Conservation (phyloP, 73 alveolate species). For the Durusdinium trenchii region DNA sequence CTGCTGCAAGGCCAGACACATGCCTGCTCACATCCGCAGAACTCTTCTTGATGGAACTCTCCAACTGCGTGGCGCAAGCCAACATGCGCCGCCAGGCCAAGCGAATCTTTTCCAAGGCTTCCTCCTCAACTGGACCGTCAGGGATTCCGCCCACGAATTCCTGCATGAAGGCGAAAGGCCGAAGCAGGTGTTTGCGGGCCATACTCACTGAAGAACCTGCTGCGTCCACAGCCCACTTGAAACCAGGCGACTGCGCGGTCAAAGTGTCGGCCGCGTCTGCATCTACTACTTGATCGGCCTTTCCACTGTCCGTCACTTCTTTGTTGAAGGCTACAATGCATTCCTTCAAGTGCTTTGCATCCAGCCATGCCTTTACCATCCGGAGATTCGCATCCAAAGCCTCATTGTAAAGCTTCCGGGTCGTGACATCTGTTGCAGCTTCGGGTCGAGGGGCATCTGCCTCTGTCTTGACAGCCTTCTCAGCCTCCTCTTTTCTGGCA, state of each 20-base stretch:
- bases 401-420: not conserved
- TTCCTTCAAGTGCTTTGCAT: not conserved
- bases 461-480: not conserved
- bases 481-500: not conserved
- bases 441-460: not conserved
- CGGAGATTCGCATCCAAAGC: not conserved
- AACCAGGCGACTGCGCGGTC: not conserved
- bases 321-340: not conserved
- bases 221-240: not conserved
- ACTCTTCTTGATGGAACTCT: not conserved
- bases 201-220: not conserved
- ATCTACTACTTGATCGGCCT: not conserved
- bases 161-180: not conserved
- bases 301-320: not conserved
- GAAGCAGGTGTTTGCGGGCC: not conserved
- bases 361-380: not conserved
- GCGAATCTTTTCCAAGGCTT: not conserved
- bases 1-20: conserved; percentile 8
- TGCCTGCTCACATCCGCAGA: not conserved
- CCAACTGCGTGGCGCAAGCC: not conserved
- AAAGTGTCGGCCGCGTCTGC: not conserved
- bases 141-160: not conserved
- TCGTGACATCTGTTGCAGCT: not conserved
- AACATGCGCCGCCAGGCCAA: conserved; percentile 11
- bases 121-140: not conserved